Base-by-base conservation (phyloP, 2,329 filamentous ascomycete genomes). In the Rhynchosporium graminicola region DNA sequence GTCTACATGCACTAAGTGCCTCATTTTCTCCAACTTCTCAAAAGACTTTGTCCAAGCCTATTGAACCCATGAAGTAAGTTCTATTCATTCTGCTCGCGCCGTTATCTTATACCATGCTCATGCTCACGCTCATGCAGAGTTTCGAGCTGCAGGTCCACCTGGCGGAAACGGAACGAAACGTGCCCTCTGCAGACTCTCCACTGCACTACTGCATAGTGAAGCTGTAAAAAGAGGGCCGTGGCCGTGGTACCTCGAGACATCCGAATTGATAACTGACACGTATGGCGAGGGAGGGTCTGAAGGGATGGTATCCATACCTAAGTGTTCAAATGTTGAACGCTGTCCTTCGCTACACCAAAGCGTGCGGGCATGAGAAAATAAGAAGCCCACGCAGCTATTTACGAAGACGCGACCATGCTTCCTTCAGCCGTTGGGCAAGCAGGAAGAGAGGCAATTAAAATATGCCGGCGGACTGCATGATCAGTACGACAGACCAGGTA, bases 191-290 rank as follows among this genome's bases (percentile, higher is more conserved):
- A 33, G 20, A 20, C 20, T 20, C 20, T 20, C 20, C 20, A 20
- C 43, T 59, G 51, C 13, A 40, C 38, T 7, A 8, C 36, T n/a
- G 31, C 15, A 43, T 20, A 20, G 20, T 20, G 20, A 28, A 20
- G 28, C 52, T 43, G 40, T 57, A 59, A 45, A 29, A 51, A 45
- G 56, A 43, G 31, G 50, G 59, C 29, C 36, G 42, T 51, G 13
- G 52, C 43, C 40, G 29, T 50, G 4, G 51, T 55, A 56, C 52
- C 52, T 50, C 43, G 12, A 40, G 31, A 36, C 42, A 63, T 67
- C 60, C 66, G 63, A 68, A 65, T 68, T 68, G 62, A 57, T 65
- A 52, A 45, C 45, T 65, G 67, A 68, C 67, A 68, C 67, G 67
- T 68, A 67, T 54, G 47, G 57, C 31, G 36, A 50, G 56, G 54